Base-by-base conservation (phyloP, 192 early-diverging fungal genomes). In the Gigaspora rosea region DNA sequence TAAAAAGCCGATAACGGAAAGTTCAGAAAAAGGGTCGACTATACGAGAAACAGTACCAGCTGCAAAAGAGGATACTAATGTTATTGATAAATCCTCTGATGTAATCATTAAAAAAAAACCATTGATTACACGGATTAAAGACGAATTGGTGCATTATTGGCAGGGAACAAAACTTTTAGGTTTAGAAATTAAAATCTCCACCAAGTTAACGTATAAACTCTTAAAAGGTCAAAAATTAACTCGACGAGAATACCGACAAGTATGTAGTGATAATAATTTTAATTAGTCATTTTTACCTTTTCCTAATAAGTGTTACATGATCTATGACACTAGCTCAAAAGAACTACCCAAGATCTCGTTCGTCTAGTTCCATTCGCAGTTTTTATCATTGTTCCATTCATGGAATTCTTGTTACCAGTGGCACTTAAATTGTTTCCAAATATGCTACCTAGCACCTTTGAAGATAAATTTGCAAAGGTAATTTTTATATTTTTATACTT, bases 371-470 rank as follows among this genome's bases (percentile, higher is more conserved):
- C 97, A 36, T 97, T 98, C 78, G 85, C 94, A 12, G 88, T 97
- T 77, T 95, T 98, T 79, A 75, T 98, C 36, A 85, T 95, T 59
- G 93, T 98, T 48, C 97, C 97, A 54, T 98, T 98, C 82, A 91
- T 95, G 80, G 97, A 98, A 85, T 86, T 98, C n/a, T 85, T 95
- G 58, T 83, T 98, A 49, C 97, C 97, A 12, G 88, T 98, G 41
- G 88, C 94, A 9, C 83, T 98, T 62, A 92, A 94, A 81, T 83
- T 98, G 59, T 98, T 97, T 90, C 97, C 97, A 27, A 94, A 95
- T 78, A 97, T 98, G 95, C 81, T 98, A 49, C 97, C 97, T 11
- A 93, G 91, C 71, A 98, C 97, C 6, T 98, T 96, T 85, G 95
- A 97, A 82, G 91, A 92, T 88, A 93, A 94, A 84, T 95, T 88